Base-by-base conservation (phyloP, 257 asterid species). In the Primulina huaijiensis region DNA sequence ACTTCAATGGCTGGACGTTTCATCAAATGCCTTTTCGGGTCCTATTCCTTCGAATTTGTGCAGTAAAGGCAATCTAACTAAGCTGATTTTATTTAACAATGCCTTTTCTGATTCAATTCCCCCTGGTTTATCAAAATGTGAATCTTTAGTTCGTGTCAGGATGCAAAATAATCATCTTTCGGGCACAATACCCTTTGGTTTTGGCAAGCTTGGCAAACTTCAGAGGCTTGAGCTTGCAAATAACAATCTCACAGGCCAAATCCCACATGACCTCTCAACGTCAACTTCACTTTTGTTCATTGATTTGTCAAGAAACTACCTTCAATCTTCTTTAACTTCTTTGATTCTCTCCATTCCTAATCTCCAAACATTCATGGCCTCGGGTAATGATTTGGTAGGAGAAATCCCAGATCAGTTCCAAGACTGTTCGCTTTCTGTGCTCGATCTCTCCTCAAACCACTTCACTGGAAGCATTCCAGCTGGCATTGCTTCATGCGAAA, bases 61-160 rank as follows among this genome's bases (percentile, higher is more conserved):
- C 57, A 50, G n/a, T 10, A 43, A 34, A 25, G 78, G 83, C 5
- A 75, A 55, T 30, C 85, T 87, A 9, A 62, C 63, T 25, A 80
- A 87, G 71, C 80, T 84, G 57, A 77, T 84, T 34, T 59, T 87
- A 2, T 78, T 87, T 40, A 72, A 76, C 62, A 87, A 87, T 16
- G 77, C 62, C 34, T 76, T 87, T 31, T 73, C 86, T 1, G 87
- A 89, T 50, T 65, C 69, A 5, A 81, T 87, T 16, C 90, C 92
- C 1, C 46, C 60, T 0, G 56, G 75, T 68, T 59, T 87, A 14
- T 64, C 84, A 0, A 71, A 29, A 8, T 84, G 89, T 50, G 7
- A 61, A 3, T 68, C 82, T 0, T 66, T 87, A 6, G 76, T 80
- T 27, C 87, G 88, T 1, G 78, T 87, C 12, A 67, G 89, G 20